These are phyloP conservation scores for Coffea canephora DNA, from an alignment of 257 asterid species.

Conservation along the genomic window DNA sequence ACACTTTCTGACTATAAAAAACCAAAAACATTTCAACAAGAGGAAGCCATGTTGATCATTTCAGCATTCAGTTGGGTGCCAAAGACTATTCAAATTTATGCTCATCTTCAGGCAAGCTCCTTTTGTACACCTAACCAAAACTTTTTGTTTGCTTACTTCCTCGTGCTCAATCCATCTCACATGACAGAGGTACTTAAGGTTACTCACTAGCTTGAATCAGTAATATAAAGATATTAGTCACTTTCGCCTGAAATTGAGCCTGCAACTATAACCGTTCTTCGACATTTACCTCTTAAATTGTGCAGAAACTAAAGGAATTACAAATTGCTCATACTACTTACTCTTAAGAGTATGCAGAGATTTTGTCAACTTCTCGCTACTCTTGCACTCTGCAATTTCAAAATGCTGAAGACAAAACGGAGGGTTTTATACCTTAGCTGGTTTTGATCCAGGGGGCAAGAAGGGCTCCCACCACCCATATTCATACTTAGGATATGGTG, in stretches of 20 bases:
- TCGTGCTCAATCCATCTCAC: not conserved
- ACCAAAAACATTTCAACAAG: too few relatives aligned
- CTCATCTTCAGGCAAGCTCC: conserved; percentile 1
- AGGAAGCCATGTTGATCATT: not conserved
- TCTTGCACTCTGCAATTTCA: conserved; percentile 15
- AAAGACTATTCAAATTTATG: not conserved
- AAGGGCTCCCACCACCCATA: conserved; percentile 90
- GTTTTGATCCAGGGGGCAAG: conserved; percentile 48
- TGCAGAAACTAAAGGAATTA: not conserved
- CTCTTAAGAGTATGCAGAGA: conserved; percentile 2
- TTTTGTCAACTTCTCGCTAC: conserved; percentile 21
- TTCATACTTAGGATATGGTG: conserved; percentile 84
- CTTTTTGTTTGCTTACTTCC: not conserved
- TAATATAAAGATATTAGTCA: not conserved
- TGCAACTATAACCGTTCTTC: conserved; percentile 18
- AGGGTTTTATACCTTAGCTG: conserved; percentile 48
- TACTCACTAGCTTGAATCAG: conserved; percentile 3
- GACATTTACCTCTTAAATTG: conserved; percentile 8
- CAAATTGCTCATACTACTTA: conserved; percentile 8
- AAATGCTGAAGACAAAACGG: conserved; percentile 4
- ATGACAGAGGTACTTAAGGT: not conserved
- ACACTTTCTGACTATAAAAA: not conserved
- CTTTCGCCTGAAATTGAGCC: conserved; percentile 14
- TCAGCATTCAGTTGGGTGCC: not conserved
- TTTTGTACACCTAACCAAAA: not conserved